Conservation (phyloP, 2,329 filamentous ascomycete species). For the Juglanconis oblonga region DNA sequence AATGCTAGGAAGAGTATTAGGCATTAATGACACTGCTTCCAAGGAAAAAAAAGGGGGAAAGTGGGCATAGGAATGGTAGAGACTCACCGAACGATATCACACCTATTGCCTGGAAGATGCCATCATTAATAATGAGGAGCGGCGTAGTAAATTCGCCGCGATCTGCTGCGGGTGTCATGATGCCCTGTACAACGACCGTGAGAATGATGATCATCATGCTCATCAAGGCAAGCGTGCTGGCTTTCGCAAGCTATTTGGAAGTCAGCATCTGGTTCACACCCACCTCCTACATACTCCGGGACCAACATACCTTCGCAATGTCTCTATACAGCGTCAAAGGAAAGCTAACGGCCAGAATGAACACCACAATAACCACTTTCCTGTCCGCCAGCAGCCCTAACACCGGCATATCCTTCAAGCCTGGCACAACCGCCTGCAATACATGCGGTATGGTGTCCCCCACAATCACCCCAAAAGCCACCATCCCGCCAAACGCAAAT, state of each 20-base stretch:
- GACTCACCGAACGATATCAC: conserved; percentile 91
- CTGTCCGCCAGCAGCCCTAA: conserved; percentile 80
- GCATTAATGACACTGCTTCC: conserved; percentile 31
- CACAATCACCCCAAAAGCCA: conserved; percentile 96
- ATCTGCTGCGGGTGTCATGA: conserved; percentile 67
- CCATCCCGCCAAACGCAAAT: conserved; percentile 98
- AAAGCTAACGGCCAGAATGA: conserved; percentile 81
- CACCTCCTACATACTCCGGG: background rate
- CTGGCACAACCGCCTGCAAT: conserved; percentile 76
- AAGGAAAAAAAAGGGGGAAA: background rate
- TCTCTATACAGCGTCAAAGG: conserved; percentile 92
- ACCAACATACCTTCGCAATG: conserved; percentile 77
- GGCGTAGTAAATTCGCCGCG: conserved; percentile 69
- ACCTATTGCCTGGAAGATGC: conserved; percentile 92
- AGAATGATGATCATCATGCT: conserved; percentile 90
- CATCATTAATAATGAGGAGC: conserved; percentile 75
- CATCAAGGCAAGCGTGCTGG: conserved; percentile 85
- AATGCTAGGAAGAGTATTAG: conserved; percentile 44
- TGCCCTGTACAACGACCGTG: conserved; percentile 82
- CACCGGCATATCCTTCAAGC: conserved; percentile 67
- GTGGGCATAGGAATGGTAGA: background rate
- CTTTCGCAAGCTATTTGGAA: conserved; percentile 77
- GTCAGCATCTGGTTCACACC: conserved; percentile 7
- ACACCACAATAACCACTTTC: conserved; percentile 81
- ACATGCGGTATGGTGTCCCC: conserved; percentile 96